These are phyloP conservation scores for Aspergillus cristatus DNA, from an alignment of 495 filamentous ascomycete genomes.

Conservation along the genomic window DNA sequence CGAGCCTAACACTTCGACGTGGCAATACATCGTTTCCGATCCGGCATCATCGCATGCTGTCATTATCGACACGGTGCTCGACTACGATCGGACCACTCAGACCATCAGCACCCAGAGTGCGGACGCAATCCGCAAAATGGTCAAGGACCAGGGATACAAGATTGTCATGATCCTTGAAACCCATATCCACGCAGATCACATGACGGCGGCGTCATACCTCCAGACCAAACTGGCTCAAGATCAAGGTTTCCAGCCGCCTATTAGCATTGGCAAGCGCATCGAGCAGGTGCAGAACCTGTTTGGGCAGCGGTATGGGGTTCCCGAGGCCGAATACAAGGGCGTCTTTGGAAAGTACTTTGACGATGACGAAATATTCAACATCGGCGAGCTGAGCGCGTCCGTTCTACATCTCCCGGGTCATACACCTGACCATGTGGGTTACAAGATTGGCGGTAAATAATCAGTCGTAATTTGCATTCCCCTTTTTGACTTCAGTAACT, in stretches of 20 bases:
- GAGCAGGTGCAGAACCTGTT: conserved; percentile 34
- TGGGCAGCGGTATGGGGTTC: conserved; percentile 33
- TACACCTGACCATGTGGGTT: conserved; percentile 48
- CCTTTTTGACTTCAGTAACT: neutral
- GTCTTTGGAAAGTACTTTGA: conserved; percentile 41
- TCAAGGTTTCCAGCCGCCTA: conserved; percentile 14
- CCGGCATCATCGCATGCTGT: conserved; percentile 30
- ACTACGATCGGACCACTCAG: conserved; percentile 34
- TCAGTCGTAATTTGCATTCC: neutral
- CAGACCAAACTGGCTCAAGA: conserved; percentile 25
- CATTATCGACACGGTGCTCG: conserved; percentile 48
- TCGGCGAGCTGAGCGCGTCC: conserved; percentile 32
- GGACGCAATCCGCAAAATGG: conserved; percentile 29
- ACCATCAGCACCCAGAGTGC: conserved; percentile 34
- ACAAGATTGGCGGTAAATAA: conserved; percentile 39
- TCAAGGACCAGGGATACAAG: conserved; percentile 28
- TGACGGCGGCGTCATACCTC: conserved; percentile 44
- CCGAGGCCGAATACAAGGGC: conserved; percentile 19
- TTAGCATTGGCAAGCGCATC: conserved; percentile 44
- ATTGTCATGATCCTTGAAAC: conserved; percentile 43
- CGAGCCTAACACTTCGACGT: conserved; percentile 36
- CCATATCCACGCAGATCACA: conserved; percentile 48
- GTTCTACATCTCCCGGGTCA: conserved; percentile 46
- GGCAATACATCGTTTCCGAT: conserved; percentile 47
- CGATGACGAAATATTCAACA: conserved; percentile 35